Evolutionary conservation across 352 stramenopile species (phyloP).

Genomic region (Globisporangium middletonii): DNA sequence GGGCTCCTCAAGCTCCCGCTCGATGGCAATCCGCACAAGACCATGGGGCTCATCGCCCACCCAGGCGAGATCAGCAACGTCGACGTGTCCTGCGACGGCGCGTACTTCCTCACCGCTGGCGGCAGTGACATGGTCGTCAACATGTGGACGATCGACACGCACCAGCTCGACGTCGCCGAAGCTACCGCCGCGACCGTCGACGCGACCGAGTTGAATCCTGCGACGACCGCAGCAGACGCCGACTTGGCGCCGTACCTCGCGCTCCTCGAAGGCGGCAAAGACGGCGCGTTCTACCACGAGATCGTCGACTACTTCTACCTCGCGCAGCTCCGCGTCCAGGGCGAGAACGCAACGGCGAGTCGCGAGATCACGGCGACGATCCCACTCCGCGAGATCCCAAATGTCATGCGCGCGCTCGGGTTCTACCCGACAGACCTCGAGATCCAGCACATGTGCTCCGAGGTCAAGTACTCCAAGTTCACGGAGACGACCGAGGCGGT

Average conservation of each 20-base stretch:
- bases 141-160: conserved; percentile 86
- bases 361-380: conserved; percentile 71
- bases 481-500: conserved; percentile 67
- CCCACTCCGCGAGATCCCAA: conserved; percentile 85
- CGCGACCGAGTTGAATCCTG: neutral
- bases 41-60: conserved; percentile 91
- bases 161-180: conserved; percentile 66
- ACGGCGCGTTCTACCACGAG: conserved; percentile 86
- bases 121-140: conserved; percentile 89
- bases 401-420: conserved; percentile 89
- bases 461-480: conserved; percentile 80
- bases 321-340: conserved; percentile 86
- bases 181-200: conserved; percentile 10
- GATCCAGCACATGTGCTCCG: conserved; percentile 86
- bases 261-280: conserved; percentile 78
- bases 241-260: conserved; percentile 55
- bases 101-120: conserved; percentile 83
- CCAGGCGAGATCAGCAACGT: conserved; percentile 84
- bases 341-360: conserved; percentile 77
- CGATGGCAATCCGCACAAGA: conserved; percentile 90
- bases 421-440: conserved; percentile 91
- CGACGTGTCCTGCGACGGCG: conserved; percentile 79
- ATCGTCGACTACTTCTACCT: conserved; percentile 96
- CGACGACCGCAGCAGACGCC: neutral
- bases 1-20: conserved; percentile 86